A percentile compares a stretch with the other conserved stretches of the same genome.
phyloP scores from a whole-genome alignment of 352 stramenopile genomes.

The Ophiocytium majus region DNA sequence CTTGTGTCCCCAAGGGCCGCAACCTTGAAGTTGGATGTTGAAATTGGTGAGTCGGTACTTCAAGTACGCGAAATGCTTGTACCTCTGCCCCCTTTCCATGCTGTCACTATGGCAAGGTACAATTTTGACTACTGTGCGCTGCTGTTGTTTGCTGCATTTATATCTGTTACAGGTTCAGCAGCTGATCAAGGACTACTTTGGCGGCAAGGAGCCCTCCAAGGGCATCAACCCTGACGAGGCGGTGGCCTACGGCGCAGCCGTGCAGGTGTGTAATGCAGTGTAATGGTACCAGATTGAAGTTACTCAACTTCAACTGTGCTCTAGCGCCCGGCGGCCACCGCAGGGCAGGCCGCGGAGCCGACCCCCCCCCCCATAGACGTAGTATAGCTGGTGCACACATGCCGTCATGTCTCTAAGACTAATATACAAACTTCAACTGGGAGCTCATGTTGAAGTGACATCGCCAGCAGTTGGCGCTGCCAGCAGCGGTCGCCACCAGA shows the following conservation, averaged over 20 bases:
- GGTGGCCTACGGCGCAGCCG: constrained; percentile 95
- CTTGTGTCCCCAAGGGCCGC: constrained; percentile 96
- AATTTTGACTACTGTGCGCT: not conserved
- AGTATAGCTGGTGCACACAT: no score
- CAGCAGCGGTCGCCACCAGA: no score
- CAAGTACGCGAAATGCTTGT: not conserved
- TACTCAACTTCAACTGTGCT: no score
- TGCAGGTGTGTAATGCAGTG: no score
- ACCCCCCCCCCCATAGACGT: no score
- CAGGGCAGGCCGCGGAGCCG: no score
- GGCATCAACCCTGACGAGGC: constrained; percentile 96
- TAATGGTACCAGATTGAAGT: no score
- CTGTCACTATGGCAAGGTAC: not conserved
- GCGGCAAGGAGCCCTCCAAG: constrained; percentile 83
- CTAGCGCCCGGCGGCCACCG: no score
- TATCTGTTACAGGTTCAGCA: constrained; percentile 89
- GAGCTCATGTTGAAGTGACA: no score
- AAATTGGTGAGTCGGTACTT: not conserved
- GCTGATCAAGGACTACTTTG: constrained; percentile 97
- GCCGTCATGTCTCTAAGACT: no score
- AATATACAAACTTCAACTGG: no score
- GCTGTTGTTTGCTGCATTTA: not conserved
- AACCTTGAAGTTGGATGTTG: not conserved
- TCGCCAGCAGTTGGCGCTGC: no score
- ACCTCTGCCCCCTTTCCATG: not conserved